These are phyloP conservation scores for Mycena venus DNA, from an alignment of 768 basidiomycete species.

Conservation along the genomic window DNA sequence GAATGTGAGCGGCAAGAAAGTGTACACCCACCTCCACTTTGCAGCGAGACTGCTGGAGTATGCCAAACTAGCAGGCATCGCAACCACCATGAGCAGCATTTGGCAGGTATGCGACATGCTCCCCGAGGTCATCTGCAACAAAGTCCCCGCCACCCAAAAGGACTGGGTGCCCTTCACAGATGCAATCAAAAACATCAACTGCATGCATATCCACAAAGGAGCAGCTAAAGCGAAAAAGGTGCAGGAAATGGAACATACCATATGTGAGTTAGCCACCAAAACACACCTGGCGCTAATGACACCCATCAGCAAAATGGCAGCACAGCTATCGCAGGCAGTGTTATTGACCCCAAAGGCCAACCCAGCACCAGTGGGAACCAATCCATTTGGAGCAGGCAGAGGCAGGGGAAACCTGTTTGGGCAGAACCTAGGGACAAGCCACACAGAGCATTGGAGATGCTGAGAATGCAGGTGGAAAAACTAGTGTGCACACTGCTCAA, in stretches of 20 bases:
- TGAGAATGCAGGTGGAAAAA: conserved; percentile 4
- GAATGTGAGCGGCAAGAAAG: conserved; percentile 22
- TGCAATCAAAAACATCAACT: conserved; percentile 4
- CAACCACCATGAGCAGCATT: background rate
- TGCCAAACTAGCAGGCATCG: conserved; percentile 8
- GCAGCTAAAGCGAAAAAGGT: background rate
- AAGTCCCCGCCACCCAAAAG: background rate
- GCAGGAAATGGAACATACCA: background rate
- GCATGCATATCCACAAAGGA: too few relatives aligned
- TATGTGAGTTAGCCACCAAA: background rate
- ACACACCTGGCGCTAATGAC: background rate
- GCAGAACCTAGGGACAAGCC: too few relatives aligned
- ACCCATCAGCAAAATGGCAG: conserved; percentile 1
- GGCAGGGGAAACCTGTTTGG: conserved; percentile 3
- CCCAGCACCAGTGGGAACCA: background rate
- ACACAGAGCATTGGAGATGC: conserved; percentile 2
- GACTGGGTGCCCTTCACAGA: background rate
- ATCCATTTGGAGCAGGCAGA: background rate
- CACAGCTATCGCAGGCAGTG: background rate
- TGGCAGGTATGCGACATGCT: conserved; percentile 13
- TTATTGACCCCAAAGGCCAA: background rate
- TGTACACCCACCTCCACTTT: conserved; percentile 24
- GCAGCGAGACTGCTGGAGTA: conserved; percentile 11
- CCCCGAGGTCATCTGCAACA: conserved; percentile 12
- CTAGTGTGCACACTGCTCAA: background rate